Percentiles rank a stretch among this genome's conserved stretches.
These are phyloP conservation scores for Naematelia encephala DNA, from an alignment of 768 basidiomycete species.

Conservation along the genomic window DNA sequence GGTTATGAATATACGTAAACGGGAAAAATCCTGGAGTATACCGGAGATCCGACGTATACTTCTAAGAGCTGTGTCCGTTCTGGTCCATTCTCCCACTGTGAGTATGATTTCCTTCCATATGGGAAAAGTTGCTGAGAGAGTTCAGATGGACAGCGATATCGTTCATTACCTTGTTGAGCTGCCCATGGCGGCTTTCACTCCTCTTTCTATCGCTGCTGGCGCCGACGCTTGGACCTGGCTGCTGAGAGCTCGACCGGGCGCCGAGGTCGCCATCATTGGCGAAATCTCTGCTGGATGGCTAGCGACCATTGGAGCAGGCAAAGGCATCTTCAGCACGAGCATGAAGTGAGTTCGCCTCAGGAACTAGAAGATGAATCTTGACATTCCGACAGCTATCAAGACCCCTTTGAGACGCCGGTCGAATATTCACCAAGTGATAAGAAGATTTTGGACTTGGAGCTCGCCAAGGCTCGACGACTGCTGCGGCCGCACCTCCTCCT, in stretches of 20 bases:
- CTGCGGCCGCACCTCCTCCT: conserved; percentile 79
- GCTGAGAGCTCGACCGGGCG: conserved; percentile 73
- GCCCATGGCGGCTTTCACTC: conserved; percentile 85
- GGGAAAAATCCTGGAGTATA: conserved; percentile 69
- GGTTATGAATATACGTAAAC: conserved; percentile 65
- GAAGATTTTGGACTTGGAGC: conserved; percentile 70
- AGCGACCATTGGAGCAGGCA: conserved; percentile 68
- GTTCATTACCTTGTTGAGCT: conserved; percentile 80
- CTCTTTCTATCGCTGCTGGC: conserved; percentile 76
- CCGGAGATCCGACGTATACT: conserved; percentile 79
- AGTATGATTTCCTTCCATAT: conserved; percentile 52
- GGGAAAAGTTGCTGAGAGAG: conserved; percentile 11
- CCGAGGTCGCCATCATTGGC: conserved; percentile 77
- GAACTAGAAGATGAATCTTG: background rate
- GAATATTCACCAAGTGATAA: conserved; percentile 89
- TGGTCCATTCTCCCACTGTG: conserved; percentile 64
- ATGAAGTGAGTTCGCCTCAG: conserved; percentile 65
- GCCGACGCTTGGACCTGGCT: conserved; percentile 97
- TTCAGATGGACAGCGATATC: conserved; percentile 76
- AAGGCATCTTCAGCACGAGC: conserved; percentile 75
- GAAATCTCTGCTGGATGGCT: conserved; percentile 88
- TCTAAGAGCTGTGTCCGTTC: conserved; percentile 76
- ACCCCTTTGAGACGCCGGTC: conserved; percentile 82
- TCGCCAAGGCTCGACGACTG: conserved; percentile 66
- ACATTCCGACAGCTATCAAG: conserved; percentile 62